phyloP scores from a whole-genome alignment of 2,329 filamentous ascomycete species.

The Lachnellula hyalina region DNA sequence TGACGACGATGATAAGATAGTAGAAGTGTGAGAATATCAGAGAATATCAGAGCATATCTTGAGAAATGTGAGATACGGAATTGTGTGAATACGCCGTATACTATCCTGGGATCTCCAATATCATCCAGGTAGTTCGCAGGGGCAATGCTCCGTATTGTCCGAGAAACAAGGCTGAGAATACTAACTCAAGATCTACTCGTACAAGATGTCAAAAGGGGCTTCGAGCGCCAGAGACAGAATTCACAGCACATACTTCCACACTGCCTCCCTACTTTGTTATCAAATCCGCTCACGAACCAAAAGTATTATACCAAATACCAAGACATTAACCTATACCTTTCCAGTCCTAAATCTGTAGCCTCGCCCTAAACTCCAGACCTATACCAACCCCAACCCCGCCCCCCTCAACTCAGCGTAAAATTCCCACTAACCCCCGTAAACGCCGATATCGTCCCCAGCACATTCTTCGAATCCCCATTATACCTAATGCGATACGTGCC shows the following conservation, averaged over 20 bases:
- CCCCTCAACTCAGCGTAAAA: conserved; percentile 19
- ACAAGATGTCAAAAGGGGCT: too few relatives aligned
- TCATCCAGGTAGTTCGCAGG: too few relatives aligned
- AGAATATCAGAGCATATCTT: not conserved
- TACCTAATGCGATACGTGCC: conserved; percentile 78
- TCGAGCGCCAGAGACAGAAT: too few relatives aligned
- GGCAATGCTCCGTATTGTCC: too few relatives aligned
- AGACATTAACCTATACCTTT: not conserved
- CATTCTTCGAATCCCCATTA: conserved; percentile 72
- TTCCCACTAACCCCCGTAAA: conserved; percentile 61
- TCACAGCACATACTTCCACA: too few relatives aligned
- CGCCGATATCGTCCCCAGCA: conserved; percentile 50
- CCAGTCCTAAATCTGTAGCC: not conserved
- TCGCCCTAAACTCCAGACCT: not conserved
- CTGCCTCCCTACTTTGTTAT: too few relatives aligned
- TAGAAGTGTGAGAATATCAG: conserved; percentile 25
- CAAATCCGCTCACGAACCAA: not conserved
- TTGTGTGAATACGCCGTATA: too few relatives aligned
- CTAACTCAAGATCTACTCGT: too few relatives aligned
- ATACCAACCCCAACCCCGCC: not conserved
- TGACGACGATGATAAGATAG: conserved; percentile 31
- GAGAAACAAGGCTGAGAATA: too few relatives aligned
- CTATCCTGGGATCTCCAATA: too few relatives aligned
- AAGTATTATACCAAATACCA: not conserved
- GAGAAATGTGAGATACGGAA: too few relatives aligned